phyloP scores from a whole-genome alignment of 2,329 filamentous ascomycete genomes.

The Aspergillus sp. region DNA sequence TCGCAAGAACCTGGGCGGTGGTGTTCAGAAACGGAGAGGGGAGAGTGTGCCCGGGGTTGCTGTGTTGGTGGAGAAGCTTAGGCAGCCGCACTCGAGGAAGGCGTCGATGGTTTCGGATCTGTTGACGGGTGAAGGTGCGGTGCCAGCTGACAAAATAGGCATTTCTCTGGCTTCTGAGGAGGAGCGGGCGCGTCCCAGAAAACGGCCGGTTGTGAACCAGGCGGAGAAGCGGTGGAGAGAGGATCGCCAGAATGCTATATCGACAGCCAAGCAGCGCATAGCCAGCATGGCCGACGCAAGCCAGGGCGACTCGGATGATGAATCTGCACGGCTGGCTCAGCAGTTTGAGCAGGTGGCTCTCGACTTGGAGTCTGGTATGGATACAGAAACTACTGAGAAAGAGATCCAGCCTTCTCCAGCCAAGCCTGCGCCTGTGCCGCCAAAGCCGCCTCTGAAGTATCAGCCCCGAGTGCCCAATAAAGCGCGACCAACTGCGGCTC shows the following conservation, averaged over 20 bases:
- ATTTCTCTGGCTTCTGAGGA: slow-evolving; percentile 4
- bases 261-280: slow-evolving; percentile 26
- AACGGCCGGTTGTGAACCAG: slow-evolving; percentile 32
- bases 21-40: slow-evolving; percentile 27
- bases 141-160: slow-evolving; percentile 7
- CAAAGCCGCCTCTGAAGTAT: slow-evolving; percentile 27
- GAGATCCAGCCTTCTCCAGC: slow-evolving; percentile 2
- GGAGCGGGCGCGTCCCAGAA: slow-evolving; percentile 17
- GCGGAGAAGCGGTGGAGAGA: slow-evolving; percentile 32
- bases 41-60: slow-evolving; percentile 21
- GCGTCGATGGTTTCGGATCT: slow-evolving; percentile 25
- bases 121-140: slow-evolving; percentile 4
- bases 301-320: slow-evolving; percentile 33
- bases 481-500: slow-evolving; percentile 9
- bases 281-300: slow-evolving; percentile 27
- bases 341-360: slow-evolving; percentile 36
- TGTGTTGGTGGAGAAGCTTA: slow-evolving; percentile 32
- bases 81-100: slow-evolving; percentile 23
- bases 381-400: slow-evolving; percentile 8
- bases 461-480: slow-evolving; percentile 27
- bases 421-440: slow-evolving; percentile 6
- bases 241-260: slow-evolving; percentile 23
- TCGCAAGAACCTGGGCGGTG: slow-evolving; percentile 18
- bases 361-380: slow-evolving; percentile 28
- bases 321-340: slow-evolving; percentile 33